phyloP scores from a whole-genome alignment of 1,284 basidiomycete genomes.

The Uromyces viciae-fabae region DNA sequence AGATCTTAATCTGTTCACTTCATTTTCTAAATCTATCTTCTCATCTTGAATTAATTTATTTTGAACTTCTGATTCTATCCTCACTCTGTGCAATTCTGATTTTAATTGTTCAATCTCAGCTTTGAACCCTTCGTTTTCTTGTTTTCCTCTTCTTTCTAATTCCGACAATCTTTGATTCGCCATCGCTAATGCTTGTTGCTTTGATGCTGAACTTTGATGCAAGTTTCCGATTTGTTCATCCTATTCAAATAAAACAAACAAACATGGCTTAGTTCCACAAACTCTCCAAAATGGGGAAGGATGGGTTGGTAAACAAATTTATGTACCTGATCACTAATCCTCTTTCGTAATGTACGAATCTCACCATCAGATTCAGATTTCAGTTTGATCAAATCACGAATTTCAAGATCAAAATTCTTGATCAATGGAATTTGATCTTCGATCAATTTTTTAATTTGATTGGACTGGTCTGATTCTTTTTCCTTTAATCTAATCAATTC shows the following conservation, averaged over 20 bases:
- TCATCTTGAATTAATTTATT: not conserved
- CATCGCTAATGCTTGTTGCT: slow-evolving; percentile 35
- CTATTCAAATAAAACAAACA: slow-evolving; percentile 5
- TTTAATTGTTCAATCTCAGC: not conserved
- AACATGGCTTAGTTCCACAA: not conserved
- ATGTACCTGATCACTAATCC: slow-evolving; percentile 22
- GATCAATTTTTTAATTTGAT: slow-evolving; percentile 8
- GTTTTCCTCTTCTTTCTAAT: slow-evolving; percentile 20
- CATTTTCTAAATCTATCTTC: not conserved
- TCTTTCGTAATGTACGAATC: slow-evolving; percentile 16
- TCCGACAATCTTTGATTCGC: slow-evolving; percentile 33
- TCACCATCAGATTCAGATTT: slow-evolving; percentile 27
- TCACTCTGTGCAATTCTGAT: not conserved
- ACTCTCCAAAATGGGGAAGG: not conserved
- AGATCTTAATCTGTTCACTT: not conserved
- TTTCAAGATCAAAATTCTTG: slow-evolving; percentile 18
- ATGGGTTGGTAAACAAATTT: not conserved
- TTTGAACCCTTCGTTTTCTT: slow-evolving; percentile 17
- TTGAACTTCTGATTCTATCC: not conserved
- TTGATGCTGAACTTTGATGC: slow-evolving; percentile 23
- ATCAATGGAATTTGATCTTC: slow-evolving; percentile 17
- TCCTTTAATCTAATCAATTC: slow-evolving; percentile 12
- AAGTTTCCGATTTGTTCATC: slow-evolving; percentile 40
- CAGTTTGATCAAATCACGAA: slow-evolving; percentile 1
- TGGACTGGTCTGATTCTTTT: not conserved